Evolutionary conservation across 176 grass and related monocot species (phyloP), one percentile per base, ranked within the genome.

Genomic region (Zoysia japonica): DNA sequence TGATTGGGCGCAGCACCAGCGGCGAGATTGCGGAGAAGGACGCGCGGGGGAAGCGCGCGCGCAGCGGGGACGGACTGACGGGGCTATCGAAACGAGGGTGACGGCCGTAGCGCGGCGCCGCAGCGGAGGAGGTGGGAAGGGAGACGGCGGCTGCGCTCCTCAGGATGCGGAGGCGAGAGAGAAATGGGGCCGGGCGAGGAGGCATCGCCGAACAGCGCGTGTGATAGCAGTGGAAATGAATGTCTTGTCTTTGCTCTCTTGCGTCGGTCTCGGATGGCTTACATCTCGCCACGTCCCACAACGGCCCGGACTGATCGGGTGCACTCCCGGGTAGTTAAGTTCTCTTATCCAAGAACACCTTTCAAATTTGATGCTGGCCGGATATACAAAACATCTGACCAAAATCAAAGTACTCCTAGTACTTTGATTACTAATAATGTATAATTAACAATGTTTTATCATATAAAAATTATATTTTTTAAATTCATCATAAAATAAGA

Each of bases 121-220:
- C 50, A 48, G 77, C 77, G 77, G 63, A 79, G 44, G 72, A 39
- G 20, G 67, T 10, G 35, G 38, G 11, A 7, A 13, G 51, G 42
- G 43, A 71, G 60, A 66, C 41, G 49, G 53, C 41, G 69, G 61
- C 70, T 62, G 72, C 38, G 74, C 36, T 57, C 38, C 35, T 57
- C 9, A 61, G 67, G 67, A 71, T 15, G 28, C 63, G 64, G 71
- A 83, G 64, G 63, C 81, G 64, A 10, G 72, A 68, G 63, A 76
- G 14, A 16, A 83, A 65, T 45, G 71, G 71, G 42, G 42, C 72
- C 9, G 81, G 43, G 64, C 71, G 63, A 40, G 64, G 73, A 57
- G 81, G 71, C 81, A 75, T 83, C 51, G 72, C 41, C 44, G 42
- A 38, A 37, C 10, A 9, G 35, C 63, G 50, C 3, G 50, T 14